Base-by-base conservation (phyloP, 768 basidiomycete genomes). In the Termitomyces sp. region DNA sequence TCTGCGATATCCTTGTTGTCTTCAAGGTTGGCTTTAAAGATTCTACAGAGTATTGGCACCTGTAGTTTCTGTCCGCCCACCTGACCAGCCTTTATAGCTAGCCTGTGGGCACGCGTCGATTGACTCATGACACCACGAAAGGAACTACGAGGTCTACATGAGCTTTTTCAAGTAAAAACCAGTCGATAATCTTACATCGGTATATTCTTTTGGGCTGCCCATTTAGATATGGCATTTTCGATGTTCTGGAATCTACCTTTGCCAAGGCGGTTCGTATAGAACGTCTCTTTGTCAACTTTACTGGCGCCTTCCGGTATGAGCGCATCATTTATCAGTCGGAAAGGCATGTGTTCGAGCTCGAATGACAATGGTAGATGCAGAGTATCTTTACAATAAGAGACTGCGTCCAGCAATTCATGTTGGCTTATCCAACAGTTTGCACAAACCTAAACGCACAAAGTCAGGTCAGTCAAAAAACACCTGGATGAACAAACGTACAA, bases 11-110 rank as follows among this genome's bases (percentile, higher is more conserved):
- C 87, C 66, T 81, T 79, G 45, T 75, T 76, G 7, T 87, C 77
- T 63, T 87, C 82, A 65, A 86, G 81, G 67, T 84, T 83, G 22
- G 83, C 84, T 62, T 85, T 79, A 76, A 86, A 91, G 3, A 91
- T 69, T 22, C 74, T 75, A 26, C 77, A 76, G 44, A 88, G 73
- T 43, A 86, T 63, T 1, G 80, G 75, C 6, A 82, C 67, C 68
- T 92, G 90, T 35, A 80, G 65, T 11, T 75, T 67, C 67, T 84
- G 79, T 0, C 88, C 87, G 18, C 85, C 86, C 20, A 83, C 59
- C 60, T 77, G 70, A 67, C 76, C 86, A 1, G 90, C 89, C 66
- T 89, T 87, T 55, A 81, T 80, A 32, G 86, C 76, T 28, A 94
- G 75, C 11, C 90, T 81, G 68, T 92, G 91, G 9, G 86, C 87